phyloP scores from a whole-genome alignment of 2,329 filamentous ascomycete species.

The Hypoxylon rubiginosum region DNA sequence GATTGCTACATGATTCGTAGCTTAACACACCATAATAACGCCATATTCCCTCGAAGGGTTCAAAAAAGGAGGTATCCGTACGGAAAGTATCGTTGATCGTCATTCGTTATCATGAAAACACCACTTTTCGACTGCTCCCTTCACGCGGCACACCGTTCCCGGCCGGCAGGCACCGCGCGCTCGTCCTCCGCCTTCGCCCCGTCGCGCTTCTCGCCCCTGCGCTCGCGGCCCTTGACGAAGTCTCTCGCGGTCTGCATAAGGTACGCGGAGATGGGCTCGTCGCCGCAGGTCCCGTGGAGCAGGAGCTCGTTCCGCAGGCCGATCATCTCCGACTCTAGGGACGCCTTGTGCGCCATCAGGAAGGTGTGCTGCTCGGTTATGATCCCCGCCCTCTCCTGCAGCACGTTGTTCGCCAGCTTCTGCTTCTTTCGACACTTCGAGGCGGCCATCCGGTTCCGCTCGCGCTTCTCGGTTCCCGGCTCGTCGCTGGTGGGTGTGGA shows the following conservation, averaged over 20 bases:
- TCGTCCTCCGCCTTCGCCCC: background rate
- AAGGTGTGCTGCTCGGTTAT: conserved; percentile 32
- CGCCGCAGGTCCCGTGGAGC: conserved; percentile 32
- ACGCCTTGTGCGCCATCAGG: conserved; percentile 27
- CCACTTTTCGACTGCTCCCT: background rate
- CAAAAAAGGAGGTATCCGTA: background rate
- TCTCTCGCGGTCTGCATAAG: conserved; percentile 27
- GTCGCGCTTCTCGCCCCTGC: background rate
- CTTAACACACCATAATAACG: conserved; percentile 9
- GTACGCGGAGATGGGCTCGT: conserved; percentile 31
- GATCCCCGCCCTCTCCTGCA: conserved; percentile 26
- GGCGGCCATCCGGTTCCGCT: conserved; percentile 38
- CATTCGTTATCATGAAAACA: conserved; percentile 17
- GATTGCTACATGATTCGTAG: conserved; percentile 2
- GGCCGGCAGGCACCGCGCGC: background rate
- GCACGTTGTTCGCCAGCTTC: conserved; percentile 31
- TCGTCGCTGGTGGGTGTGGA: conserved; percentile 28
- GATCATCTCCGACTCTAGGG: conserved; percentile 35
- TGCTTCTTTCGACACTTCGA: conserved; percentile 41
- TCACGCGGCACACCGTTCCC: background rate
- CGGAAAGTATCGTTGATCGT: conserved; percentile 14
- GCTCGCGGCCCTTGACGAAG: conserved; percentile 18
- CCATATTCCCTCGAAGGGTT: conserved; percentile 11
- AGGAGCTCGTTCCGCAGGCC: conserved; percentile 34
- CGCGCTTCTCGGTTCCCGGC: conserved; percentile 33